phyloP scores from a whole-genome alignment of 192 early-diverging fungal genomes.

The Lunasporangiospora selenospora region DNA sequence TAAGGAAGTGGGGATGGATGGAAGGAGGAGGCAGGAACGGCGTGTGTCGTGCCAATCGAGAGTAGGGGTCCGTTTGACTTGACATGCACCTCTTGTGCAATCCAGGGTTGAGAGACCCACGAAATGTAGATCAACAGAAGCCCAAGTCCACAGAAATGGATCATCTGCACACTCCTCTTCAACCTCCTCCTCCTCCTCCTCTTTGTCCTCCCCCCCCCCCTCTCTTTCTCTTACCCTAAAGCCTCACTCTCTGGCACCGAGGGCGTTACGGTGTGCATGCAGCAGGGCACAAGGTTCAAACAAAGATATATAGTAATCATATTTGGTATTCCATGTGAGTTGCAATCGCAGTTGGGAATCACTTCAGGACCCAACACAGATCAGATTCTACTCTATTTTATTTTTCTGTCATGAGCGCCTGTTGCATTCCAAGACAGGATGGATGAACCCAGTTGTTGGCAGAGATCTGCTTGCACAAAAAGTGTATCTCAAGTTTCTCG shows the following conservation, averaged over 20 bases:
- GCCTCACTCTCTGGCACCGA: background rate
- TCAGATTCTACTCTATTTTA: background rate
- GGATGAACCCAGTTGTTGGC: no score
- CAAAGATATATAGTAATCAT: background rate
- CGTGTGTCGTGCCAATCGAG: no score
- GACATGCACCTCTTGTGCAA: no score
- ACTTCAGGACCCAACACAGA: background rate
- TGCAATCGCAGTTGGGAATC: no score
- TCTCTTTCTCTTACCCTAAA: background rate
- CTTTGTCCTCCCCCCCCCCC: background rate
- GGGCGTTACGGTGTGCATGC: no score
- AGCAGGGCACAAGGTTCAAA: slow-evolving; percentile 15
- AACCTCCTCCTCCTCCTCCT: background rate
- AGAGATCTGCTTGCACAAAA: no score
- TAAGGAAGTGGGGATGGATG: background rate
- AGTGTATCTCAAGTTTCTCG: no score
- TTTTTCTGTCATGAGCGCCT: slow-evolving; percentile 1
- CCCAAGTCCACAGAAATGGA: background rate
- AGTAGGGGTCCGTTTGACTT: no score
- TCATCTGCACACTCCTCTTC: background rate
- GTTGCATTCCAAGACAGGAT: no score
- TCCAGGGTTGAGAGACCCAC: no score
- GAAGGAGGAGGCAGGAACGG: no score
- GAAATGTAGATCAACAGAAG: background rate
- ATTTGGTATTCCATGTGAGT: background rate